phyloP scores from a whole-genome alignment of 2,329 filamentous ascomycete species.

The Aspergillus thermomutatus region DNA sequence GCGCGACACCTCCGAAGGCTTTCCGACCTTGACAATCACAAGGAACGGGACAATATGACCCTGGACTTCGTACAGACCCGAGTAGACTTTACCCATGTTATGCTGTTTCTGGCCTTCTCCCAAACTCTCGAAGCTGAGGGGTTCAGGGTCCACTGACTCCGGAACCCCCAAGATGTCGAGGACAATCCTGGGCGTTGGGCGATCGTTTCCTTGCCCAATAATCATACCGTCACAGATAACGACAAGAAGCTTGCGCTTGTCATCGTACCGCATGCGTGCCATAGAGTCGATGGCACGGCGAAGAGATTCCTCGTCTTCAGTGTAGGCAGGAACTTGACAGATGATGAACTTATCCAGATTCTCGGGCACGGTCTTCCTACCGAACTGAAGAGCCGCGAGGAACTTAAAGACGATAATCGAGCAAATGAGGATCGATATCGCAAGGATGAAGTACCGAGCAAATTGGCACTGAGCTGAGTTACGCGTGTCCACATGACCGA shows the following conservation, averaged over 20 bases:
- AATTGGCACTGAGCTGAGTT: slow-evolving; percentile 83
- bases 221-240: slow-evolving; percentile 99
- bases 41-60: slow-evolving; percentile 97
- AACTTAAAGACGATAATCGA: slow-evolving; percentile 93
- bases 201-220: slow-evolving; percentile 96
- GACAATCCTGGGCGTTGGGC: slow-evolving; percentile 91
- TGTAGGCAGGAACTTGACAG: slow-evolving; percentile 95
- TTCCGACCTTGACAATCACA: slow-evolving; percentile 94
- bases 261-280: slow-evolving; percentile 92
- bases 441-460: slow-evolving; percentile 82
- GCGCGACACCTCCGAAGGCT: slow-evolving; percentile 68
- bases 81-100: slow-evolving; percentile 99
- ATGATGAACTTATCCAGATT: slow-evolving; percentile 98
- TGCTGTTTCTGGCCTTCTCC: slow-evolving; percentile 96
- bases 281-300: slow-evolving; percentile 96
- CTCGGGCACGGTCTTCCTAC: slow-evolving; percentile 84
- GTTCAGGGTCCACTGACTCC: slow-evolving; percentile 89
- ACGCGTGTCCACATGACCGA: slow-evolving; percentile 87
- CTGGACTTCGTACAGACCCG: slow-evolving; percentile 93
- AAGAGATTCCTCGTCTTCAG: slow-evolving; percentile 95
- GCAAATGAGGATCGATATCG: slow-evolving; percentile 75
- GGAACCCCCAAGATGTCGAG: slow-evolving; percentile 95
- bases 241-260: slow-evolving; percentile 93
- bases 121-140: slow-evolving; percentile 92
- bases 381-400: slow-evolving; percentile 91